phyloP scores from a whole-genome alignment of 352 stramenopile species.

The Peronospora destructor region DNA sequence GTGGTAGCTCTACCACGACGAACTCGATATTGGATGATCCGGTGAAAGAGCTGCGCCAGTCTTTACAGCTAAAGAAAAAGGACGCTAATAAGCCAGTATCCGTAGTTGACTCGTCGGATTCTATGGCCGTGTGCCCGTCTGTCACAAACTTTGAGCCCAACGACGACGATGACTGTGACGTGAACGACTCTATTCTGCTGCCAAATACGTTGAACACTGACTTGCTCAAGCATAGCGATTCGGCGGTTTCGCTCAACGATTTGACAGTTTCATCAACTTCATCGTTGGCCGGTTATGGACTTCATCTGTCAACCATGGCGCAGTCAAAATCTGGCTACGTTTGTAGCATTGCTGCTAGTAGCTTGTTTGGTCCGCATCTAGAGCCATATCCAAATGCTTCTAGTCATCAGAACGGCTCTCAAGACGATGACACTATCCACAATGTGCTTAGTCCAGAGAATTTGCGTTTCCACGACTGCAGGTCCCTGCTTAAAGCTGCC shows the following conservation, averaged over 20 bases:
- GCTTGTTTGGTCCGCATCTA: slow-evolving; percentile 30
- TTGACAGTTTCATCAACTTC: slow-evolving; percentile 42
- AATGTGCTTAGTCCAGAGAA: slow-evolving; percentile 33
- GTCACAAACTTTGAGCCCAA: slow-evolving; percentile 17
- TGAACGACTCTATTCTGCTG: slow-evolving; percentile 19
- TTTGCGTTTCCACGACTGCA: slow-evolving; percentile 31
- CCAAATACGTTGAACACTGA: slow-evolving; percentile 14
- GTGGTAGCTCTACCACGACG: slow-evolving; percentile 10
- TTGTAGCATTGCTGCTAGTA: slow-evolving; percentile 21
- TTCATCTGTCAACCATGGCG: slow-evolving; percentile 32
- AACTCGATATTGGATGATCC: slow-evolving; percentile 31
- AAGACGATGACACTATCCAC: slow-evolving; percentile 21
- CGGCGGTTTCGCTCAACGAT: slow-evolving; percentile 33
- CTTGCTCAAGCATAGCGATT: slow-evolving; percentile 32
- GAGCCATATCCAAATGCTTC: slow-evolving; percentile 28
- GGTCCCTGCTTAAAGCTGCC: slow-evolving; percentile 28
- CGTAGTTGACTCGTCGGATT: slow-evolving; percentile 25
- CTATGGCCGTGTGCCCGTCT: slow-evolving; percentile 26
- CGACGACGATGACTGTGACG: slow-evolving; percentile 23
- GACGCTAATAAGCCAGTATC: slow-evolving; percentile 21
- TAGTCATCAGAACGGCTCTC: slow-evolving; percentile 11
- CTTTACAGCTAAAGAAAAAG: slow-evolving; percentile 11
- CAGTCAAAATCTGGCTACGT: slow-evolving; percentile 31
- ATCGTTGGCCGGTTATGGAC: slow-evolving; percentile 36
- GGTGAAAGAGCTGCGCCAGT: slow-evolving; percentile 26